Evolutionary conservation across 2,329 filamentous ascomycete species (phyloP).

Genomic region (Diplocarpon mali): DNA sequence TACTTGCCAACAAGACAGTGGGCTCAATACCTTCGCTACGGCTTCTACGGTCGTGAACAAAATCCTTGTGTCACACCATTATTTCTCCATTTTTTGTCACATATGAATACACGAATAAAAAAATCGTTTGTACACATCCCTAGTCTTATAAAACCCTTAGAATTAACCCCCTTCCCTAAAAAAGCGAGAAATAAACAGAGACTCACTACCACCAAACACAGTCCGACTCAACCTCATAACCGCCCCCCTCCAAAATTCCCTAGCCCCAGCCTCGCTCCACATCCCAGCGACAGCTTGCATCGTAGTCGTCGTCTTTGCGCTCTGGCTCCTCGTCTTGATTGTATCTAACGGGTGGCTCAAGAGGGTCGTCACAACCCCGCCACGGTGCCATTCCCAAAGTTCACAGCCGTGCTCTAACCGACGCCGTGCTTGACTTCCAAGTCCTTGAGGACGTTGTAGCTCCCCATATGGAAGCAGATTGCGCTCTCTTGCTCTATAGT

Average conservation of each 20-base stretch:
- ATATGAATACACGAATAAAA: background rate
- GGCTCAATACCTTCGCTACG: conserved; percentile 8
- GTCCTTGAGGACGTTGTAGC: conserved; percentile 39
- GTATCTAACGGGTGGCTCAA: conserved; percentile 51
- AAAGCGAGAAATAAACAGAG: no score
- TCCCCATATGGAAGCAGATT: conserved; percentile 37
- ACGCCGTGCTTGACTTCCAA: conserved; percentile 29
- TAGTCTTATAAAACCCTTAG: no score
- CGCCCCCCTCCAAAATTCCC: conserved; percentile 56
- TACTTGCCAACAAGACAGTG: background rate
- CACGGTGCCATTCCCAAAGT: conserved; percentile 50
- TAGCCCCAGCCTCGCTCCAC: conserved; percentile 43
- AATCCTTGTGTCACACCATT: conserved; percentile 2
- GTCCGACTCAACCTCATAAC: conserved; percentile 55
- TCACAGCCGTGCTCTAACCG: conserved; percentile 35
- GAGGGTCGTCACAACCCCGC: conserved; percentile 51
- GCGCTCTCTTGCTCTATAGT: conserved; percentile 38
- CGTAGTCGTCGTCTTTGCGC: conserved; percentile 44
- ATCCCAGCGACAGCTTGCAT: conserved; percentile 44
- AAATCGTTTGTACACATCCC: no score
- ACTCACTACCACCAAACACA: conserved; percentile 48
- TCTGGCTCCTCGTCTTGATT: conserved; percentile 51
- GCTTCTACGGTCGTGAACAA: conserved; percentile 9
- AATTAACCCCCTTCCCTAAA: no score
- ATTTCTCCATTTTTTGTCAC: background rate